phyloP scores from a whole-genome alignment of 495 filamentous ascomycete genomes.

The Xylaria acuta region DNA sequence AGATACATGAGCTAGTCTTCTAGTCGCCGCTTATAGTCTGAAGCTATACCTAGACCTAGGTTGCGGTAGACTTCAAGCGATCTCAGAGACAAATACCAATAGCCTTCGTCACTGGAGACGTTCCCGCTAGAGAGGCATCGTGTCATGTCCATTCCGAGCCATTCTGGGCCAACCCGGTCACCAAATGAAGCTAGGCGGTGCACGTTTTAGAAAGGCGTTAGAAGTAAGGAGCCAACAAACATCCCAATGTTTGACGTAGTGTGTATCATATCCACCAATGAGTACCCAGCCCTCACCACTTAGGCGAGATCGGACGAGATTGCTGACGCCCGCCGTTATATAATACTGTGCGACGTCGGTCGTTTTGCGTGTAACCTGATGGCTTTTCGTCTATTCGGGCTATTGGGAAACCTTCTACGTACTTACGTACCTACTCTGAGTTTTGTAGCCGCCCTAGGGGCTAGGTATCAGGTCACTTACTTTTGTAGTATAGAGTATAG shows the following conservation, averaged over 20 bases:
- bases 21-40: neutral
- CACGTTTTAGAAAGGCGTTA: neutral
- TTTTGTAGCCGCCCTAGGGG: neutral
- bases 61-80: neutral
- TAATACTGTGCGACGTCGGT: constrained; percentile 5
- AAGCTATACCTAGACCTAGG: neutral
- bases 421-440: neutral
- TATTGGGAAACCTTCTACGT: neutral
- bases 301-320: constrained; percentile 14
- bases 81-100: neutral
- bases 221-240: neutral
- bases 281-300: neutral
- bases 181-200: neutral
- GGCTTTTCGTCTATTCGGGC: neutral
- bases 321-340: neutral
- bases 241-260: neutral
- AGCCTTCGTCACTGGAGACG: neutral
- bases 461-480: neutral
- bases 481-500: neutral
- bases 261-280: neutral
- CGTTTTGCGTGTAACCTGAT: neutral
- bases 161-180: neutral
- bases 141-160: neutral
- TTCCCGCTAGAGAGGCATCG: neutral
- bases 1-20: neutral